Evolutionary conservation across 208 protist species (phyloP), one percentile per base, ranked within the genome.

Genomic region (Wallacemonas sp.): DNA sequence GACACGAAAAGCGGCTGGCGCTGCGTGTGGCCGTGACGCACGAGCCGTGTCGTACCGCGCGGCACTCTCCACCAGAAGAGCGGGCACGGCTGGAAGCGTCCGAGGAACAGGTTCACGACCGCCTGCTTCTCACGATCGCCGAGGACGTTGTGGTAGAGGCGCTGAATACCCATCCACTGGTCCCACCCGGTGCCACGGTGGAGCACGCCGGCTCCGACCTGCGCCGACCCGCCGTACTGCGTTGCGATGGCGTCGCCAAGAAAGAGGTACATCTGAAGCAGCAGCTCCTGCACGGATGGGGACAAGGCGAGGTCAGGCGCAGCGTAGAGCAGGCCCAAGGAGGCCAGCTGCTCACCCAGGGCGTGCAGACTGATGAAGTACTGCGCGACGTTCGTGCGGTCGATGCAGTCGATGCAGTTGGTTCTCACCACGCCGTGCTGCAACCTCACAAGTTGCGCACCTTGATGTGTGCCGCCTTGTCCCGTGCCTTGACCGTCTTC

Each of bases 391-490:
- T 99, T 99, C 0, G 98, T 99, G 30, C 98, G 86, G 73, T 99
- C 98, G 12, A 99, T 84, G 51, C 95, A 98, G 71, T 99, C 98
- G 30, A 99, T 88, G 75, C 98, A 99, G 73, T 99, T 99, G 26
- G 83, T 96, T 33, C 98, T 88, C 42, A 98, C 72, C 0, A 99
- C 86, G 49, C 98, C 97, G 22, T 61, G 47, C 66, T 99, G 97
- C 33, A 63, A 55, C 21, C 62, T 12, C 17, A 78, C 58, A n/a
- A 42, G 39, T 8, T 36, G 30, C 28, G 53, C 61, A 27, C 31
- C n/a, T n/a, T n/a, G n/a, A n/a, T n/a, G n/a, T n/a, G n/a, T n/a
- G n/a, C n/a, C n/a, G n/a, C n/a, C n/a, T n/a, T n/a, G n/a, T n/a
- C n/a, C n/a, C n/a, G n/a, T n/a, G n/a, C n/a, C n/a, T n/a, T n/a